Percentiles rank a stretch among this genome's conserved stretches.
These are phyloP conservation scores for Viola pubescens DNA, from an alignment of 441 rosid species.

Conservation along the genomic window DNA sequence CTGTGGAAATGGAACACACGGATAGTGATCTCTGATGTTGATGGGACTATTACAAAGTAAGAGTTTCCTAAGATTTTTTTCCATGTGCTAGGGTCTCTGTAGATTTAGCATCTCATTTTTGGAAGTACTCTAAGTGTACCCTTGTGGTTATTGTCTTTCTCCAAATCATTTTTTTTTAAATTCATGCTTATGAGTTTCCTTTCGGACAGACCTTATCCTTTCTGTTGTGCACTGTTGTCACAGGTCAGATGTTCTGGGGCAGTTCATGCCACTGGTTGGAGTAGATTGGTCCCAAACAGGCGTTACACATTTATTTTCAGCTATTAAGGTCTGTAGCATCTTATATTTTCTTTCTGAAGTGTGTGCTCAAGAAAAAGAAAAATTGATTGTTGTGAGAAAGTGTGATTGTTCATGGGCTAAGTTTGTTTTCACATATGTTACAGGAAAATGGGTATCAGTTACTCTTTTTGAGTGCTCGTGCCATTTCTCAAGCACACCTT, in stretches of 20 bases:
- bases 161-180: conserved; percentile 6
- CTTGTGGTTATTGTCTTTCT: conserved; percentile 1
- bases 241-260: conserved; percentile 98
- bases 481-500: conserved; percentile 83
- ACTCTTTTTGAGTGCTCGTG: conserved; percentile 94
- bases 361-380: background rate
- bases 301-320: conserved; percentile 83
- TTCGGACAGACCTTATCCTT: conserved; percentile 8
- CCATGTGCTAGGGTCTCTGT: background rate
- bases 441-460: conserved; percentile 98
- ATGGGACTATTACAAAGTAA: conserved; percentile 95
- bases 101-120: conserved; percentile 4
- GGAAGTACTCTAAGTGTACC: background rate
- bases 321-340: conserved; percentile 66
- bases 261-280: conserved; percentile 98
- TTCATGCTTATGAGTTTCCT: conserved; percentile 8
- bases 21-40: conserved; percentile 92
- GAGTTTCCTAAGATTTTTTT: conserved; percentile 5
- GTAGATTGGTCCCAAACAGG: conserved; percentile 96
- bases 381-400: background rate
- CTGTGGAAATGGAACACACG: conserved; percentile 94
- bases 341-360: conserved; percentile 1
- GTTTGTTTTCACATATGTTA: conserved; percentile 15
- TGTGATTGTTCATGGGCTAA: conserved; percentile 4
- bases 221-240: conserved; percentile 14